phyloP scores from a whole-genome alignment of 768 basidiomycete genomes.

The Russula virescens region DNA sequence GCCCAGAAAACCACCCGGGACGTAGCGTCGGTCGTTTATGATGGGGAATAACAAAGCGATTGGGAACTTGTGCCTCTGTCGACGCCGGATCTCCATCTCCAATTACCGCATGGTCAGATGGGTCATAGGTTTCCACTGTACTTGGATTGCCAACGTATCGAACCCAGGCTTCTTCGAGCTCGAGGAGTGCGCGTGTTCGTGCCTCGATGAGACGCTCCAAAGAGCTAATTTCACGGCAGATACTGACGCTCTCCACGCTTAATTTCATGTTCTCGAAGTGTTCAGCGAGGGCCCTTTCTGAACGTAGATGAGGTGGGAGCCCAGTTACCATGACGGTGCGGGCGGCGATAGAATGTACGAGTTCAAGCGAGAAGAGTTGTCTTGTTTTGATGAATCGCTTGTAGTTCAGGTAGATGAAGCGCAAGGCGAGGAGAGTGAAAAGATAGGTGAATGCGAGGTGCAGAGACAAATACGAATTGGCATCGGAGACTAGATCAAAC shows the following conservation, averaged over 20 bases:
- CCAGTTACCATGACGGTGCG: slow-evolving; percentile 86
- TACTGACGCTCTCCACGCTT: slow-evolving; percentile 86
- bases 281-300: slow-evolving; percentile 80
- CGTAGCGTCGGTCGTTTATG: slow-evolving; percentile 71
- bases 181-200: slow-evolving; percentile 73
- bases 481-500: slow-evolving; percentile 86
- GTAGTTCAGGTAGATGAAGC: slow-evolving; percentile 86
- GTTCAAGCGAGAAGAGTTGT: slow-evolving; percentile 89
- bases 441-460: slow-evolving; percentile 93
- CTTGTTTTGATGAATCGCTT: slow-evolving; percentile 82
- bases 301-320: slow-evolving; percentile 78
- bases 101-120: slow-evolving; percentile 49
- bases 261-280: slow-evolving; percentile 90
- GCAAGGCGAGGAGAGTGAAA: slow-evolving; percentile 82
- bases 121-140: slow-evolving; percentile 74
- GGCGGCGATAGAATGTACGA: slow-evolving; percentile 91
- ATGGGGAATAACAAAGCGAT: slow-evolving; percentile 66
- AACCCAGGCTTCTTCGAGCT: slow-evolving; percentile 81
- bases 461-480: slow-evolving; percentile 81
- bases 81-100: slow-evolving; percentile 47
- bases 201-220: slow-evolving; percentile 68
- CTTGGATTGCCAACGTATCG: slow-evolving; percentile 94
- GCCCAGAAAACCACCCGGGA: slow-evolving; percentile 64
- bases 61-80: slow-evolving; percentile 44
- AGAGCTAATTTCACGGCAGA: slow-evolving; percentile 76